Conservation (phyloP, 1,284 basidiomycete genomes). For the Sanghuangporus baumii region DNA sequence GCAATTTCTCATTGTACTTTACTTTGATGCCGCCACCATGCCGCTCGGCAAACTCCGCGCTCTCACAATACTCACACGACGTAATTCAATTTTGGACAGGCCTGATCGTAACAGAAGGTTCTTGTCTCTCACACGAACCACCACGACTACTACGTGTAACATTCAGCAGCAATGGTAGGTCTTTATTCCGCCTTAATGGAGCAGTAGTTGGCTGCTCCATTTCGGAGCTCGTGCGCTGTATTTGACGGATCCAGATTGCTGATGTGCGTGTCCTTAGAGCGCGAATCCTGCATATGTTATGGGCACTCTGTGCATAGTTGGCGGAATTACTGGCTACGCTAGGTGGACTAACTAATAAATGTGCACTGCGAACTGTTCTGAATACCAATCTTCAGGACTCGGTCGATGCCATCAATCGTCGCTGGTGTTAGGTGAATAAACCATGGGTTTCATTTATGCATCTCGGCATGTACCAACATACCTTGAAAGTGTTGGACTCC, state of each 20-base stretch:
- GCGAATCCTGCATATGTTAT: conserved; percentile 78
- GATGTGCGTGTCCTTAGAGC: conserved; percentile 41
- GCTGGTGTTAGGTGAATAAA: conserved; percentile 65
- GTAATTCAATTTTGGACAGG: background rate
- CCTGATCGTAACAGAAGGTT: background rate
- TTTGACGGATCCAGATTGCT: background rate
- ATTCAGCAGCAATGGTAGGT: background rate
- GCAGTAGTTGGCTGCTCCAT: background rate
- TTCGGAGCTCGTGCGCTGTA: background rate
- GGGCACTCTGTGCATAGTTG: conserved; percentile 72
- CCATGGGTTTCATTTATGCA: background rate
- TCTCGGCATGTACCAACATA: background rate
- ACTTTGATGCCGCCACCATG: background rate
- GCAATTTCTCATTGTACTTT: too few relatives aligned
- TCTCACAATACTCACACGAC: background rate
- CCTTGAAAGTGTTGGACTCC: conserved; percentile 56
- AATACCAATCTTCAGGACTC: conserved; percentile 32
- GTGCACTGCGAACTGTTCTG: background rate
- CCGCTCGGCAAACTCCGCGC: background rate
- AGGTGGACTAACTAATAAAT: conserved; percentile 36
- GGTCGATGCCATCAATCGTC: conserved; percentile 74
- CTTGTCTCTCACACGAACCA: background rate
- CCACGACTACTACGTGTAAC: background rate
- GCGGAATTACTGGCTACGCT: conserved; percentile 67
- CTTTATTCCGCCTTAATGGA: background rate